Evolutionary conservation across 768 basidiomycete species (phyloP), one percentile per base, ranked within the genome.

Genomic region (Mycena vulgaris): DNA sequence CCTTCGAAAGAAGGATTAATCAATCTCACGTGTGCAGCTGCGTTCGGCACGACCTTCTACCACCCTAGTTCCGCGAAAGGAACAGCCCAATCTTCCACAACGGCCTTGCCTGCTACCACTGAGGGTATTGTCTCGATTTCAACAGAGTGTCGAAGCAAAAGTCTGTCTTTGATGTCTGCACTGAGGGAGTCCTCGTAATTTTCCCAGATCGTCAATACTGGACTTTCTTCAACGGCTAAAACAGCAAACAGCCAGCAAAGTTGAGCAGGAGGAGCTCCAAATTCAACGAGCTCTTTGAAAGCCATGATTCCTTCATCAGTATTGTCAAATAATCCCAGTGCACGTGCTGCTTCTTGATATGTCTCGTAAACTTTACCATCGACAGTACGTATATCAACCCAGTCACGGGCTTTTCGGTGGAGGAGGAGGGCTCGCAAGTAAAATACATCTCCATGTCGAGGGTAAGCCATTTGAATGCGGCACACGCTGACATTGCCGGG

Each of bases 391-490:
- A 56, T 33, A 35, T 56, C 53, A 33, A 56, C 16, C 53, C 53
- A 56, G 21, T 35, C 21, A 6, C 7, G 28, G 6, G 53, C 53
- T 14, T 16, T 33, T 33, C 53, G 5, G 53, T 56, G 53, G 16
- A 56, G 53, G 21, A 56, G 53, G 7, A 56, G 9, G 10, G 25
- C 19, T 6, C 53, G 53, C 10, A 56, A 30, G 21, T 56, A 56
- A 37, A 56, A 56, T 10, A 56, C 14, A 33, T 33, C 11, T 33
- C n/a, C n/a, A n/a, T n/a, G n/a, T n/a, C n/a, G n/a, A n/a, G n/a
- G n/a, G n/a, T n/a, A n/a, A n/a, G n/a, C 53, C 53, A 56, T 56
- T n/a, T 56, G 53, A 35, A 56, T 56, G 33, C 53, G 53, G 5
- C 19, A 33, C 5, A 56, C 53, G 5, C 30, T 35, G 11, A 56